phyloP scores from a whole-genome alignment of 768 basidiomycete species.

The Hypholoma fasciculare region DNA sequence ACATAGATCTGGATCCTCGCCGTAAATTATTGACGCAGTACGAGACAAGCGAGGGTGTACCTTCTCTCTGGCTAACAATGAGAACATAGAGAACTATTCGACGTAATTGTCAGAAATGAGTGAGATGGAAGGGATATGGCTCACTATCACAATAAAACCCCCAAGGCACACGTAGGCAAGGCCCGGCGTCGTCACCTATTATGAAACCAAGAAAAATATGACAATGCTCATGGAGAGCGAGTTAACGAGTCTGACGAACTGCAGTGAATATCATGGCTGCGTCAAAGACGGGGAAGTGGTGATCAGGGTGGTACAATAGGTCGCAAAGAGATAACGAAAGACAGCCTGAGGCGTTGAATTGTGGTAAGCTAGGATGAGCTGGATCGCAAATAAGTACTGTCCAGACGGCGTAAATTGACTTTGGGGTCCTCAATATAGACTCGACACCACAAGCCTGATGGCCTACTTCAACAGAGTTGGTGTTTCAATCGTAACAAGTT shows the following conservation, averaged over 20 bases:
- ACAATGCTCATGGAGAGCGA: neutral
- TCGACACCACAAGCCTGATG: too few relatives aligned
- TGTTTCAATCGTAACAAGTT: too few relatives aligned
- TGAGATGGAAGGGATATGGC: neutral
- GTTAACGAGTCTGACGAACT: neutral
- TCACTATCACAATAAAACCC: slow-evolving; percentile 5
- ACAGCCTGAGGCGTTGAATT: neutral
- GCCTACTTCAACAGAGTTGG: too few relatives aligned
- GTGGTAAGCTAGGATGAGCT: too few relatives aligned
- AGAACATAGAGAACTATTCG: slow-evolving; percentile 80
- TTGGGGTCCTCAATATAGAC: too few relatives aligned
- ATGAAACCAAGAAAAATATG: neutral
- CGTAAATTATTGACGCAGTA: neutral
- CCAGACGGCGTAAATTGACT: too few relatives aligned
- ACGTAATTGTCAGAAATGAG: neutral
- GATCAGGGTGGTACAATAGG: neutral
- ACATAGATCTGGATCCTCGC: slow-evolving; percentile 61
- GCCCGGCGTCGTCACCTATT: slow-evolving; percentile 6
- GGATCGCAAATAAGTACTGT: too few relatives aligned
- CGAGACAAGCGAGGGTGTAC: slow-evolving; percentile 30
- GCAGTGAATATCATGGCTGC: slow-evolving; percentile 7
- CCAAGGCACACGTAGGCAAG: slow-evolving; percentile 8
- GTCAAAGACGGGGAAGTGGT: neutral
- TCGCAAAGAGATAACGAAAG: neutral
- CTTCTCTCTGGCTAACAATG: slow-evolving; percentile 81